A percentile compares a stretch with the other conserved stretches of the same genome.
Conservation (phyloP, 2,329 filamentous ascomycete species). For the Aspergillus oerlinghausenensis region DNA sequence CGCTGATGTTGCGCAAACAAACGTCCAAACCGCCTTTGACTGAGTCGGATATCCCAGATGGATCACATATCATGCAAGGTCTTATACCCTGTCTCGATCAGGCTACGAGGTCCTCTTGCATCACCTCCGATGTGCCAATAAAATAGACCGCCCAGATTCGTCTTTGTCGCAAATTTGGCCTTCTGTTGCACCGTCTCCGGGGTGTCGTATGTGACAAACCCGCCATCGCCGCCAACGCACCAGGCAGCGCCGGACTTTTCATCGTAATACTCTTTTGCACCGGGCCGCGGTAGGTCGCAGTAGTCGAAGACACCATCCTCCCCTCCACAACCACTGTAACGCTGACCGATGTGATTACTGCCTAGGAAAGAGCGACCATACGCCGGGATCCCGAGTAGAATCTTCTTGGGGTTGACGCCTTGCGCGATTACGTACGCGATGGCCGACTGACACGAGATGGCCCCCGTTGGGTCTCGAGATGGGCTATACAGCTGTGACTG, state of each 20-base stretch:
- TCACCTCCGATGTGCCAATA: slow-evolving; percentile 79
- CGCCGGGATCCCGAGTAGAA: slow-evolving; percentile 69
- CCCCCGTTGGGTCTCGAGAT: slow-evolving; percentile 27
- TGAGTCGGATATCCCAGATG: not conserved
- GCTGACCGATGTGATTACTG: slow-evolving; percentile 60
- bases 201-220: slow-evolving; percentile 77
- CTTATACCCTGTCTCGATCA: slow-evolving; percentile 58
- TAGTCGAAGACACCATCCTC: slow-evolving; percentile 72
- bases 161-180: slow-evolving; percentile 66
- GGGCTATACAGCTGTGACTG: slow-evolving; percentile 70
- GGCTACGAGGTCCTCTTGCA: slow-evolving; percentile 51
- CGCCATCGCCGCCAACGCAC: slow-evolving; percentile 65
- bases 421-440: slow-evolving; percentile 62
- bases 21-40: not conserved
- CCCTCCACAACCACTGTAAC: slow-evolving; percentile 49
- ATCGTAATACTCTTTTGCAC: slow-evolving; percentile 64
- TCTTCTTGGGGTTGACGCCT: slow-evolving; percentile 65
- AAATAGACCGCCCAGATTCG: slow-evolving; percentile 69
- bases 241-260: slow-evolving; percentile 64
- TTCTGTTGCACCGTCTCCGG: slow-evolving; percentile 71
- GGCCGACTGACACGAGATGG: slow-evolving; percentile 59
- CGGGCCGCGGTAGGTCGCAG: slow-evolving; percentile 58
- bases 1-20: not conserved
- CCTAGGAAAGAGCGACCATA: slow-evolving; percentile 72
- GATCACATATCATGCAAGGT: slow-evolving; percentile 45